These are phyloP conservation scores for Amoeboradix gromovi DNA, from an alignment of 371 early-diverging fungal genomes.

Conservation along the genomic window DNA sequence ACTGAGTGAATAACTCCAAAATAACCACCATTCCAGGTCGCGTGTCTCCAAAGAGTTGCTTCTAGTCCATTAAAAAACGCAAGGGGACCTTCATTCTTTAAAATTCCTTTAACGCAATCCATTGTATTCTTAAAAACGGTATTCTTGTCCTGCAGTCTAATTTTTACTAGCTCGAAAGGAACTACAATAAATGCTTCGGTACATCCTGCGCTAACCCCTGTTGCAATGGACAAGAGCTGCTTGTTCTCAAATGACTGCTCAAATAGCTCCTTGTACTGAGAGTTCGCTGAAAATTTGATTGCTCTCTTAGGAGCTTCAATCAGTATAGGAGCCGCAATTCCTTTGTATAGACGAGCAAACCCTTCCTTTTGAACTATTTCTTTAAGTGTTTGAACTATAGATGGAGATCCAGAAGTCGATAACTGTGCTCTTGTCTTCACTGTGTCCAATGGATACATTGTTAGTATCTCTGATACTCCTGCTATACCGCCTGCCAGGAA, in stretches of 20 bases:
- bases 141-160: conserved; percentile 39
- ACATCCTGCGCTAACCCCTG: conserved; percentile 69
- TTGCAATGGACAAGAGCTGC: conserved; percentile 35
- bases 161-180: conserved; percentile 77
- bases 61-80: conserved; percentile 80
- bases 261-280: conserved; percentile 42
- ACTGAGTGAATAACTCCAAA: conserved; percentile 65
- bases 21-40: conserved; percentile 43
- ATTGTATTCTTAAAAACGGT: conserved; percentile 28
- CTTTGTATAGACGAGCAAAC: conserved; percentile 51
- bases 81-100: conserved; percentile 30
- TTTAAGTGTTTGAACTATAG: conserved; percentile 2
- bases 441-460: conserved; percentile 90
- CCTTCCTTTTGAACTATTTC: conserved; percentile 9
- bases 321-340: conserved; percentile 77
- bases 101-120: conserved; percentile 40
- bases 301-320: conserved; percentile 94
- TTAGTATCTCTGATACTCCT: conserved; percentile 71
- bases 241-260: conserved; percentile 24
- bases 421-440: conserved; percentile 7
- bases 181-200: conserved; percentile 76
- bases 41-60: conserved; percentile 79
- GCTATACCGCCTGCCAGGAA: conserved; percentile 79
- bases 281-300: conserved; percentile 81
- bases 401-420: background rate